Percentiles rank a stretch among this genome's conserved stretches.
Evolutionary conservation across 2,329 filamentous ascomycete genomes (phyloP).

Genomic region (Pseudogymnoascus sp.): DNA sequence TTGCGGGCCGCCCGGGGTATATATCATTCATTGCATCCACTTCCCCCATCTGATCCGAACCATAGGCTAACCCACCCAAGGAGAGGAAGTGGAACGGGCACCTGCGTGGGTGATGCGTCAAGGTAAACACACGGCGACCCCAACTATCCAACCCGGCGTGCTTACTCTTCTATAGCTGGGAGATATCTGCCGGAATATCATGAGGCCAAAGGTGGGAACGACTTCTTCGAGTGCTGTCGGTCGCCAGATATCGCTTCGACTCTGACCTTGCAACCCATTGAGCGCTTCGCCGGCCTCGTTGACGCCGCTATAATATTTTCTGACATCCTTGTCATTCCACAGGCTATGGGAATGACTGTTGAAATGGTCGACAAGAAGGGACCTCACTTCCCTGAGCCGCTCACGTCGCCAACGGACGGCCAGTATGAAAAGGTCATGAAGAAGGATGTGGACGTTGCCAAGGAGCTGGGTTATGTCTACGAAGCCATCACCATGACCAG

Average conservation of each 20-base stretch:
- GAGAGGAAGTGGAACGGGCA: slow-evolving; percentile 82
- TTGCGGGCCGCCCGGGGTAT: slow-evolving; percentile 81
- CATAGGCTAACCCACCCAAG: slow-evolving; percentile 39
- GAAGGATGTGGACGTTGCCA: slow-evolving; percentile 73
- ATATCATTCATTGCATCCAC: slow-evolving; percentile 4
- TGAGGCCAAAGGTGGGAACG: slow-evolving; percentile 78
- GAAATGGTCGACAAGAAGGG: slow-evolving; percentile 98
- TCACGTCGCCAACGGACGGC: slow-evolving; percentile 69
- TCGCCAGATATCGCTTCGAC: slow-evolving; percentile 87
- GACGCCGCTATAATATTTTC: slow-evolving; percentile 99
- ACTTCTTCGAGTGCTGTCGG: slow-evolving; percentile 98
- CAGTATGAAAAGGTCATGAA: slow-evolving; percentile 75
- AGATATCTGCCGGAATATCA: slow-evolving; percentile 98
- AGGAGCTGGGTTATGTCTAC: slow-evolving; percentile 89
- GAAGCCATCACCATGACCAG: slow-evolving; percentile 87
- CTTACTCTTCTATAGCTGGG: slow-evolving; percentile 54
- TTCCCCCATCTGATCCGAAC: neutral
- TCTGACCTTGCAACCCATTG: slow-evolving; percentile 88
- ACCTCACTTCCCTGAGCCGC: slow-evolving; percentile 82
- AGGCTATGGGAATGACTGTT: slow-evolving; percentile 97
- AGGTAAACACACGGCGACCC: slow-evolving; percentile 47
- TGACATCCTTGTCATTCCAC: slow-evolving; percentile 94
- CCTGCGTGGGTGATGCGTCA: slow-evolving; percentile 99
- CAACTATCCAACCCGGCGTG: neutral
- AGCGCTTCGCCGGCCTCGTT: slow-evolving; percentile 81